Evolutionary conservation across 1,139 yeast species (phyloP).

Genomic region (Geotrichum carabidarum): DNA sequence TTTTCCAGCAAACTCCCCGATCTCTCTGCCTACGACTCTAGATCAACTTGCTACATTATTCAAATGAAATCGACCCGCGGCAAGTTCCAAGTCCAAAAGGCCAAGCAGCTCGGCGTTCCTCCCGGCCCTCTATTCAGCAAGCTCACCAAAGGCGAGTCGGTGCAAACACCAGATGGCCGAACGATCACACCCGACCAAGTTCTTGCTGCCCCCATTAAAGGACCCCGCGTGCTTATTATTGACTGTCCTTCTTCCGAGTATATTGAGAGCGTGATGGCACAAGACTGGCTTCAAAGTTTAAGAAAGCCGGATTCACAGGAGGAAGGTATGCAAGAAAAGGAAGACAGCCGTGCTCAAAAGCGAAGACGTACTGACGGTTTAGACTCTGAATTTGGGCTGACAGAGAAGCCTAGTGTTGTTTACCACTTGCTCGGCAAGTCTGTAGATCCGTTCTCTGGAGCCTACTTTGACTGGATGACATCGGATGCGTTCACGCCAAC

Average conservation of each 20-base stretch:
- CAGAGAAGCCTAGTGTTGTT: conserved; percentile 36
- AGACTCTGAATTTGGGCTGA: conserved; percentile 11
- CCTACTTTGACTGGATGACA: conserved; percentile 44
- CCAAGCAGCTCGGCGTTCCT: conserved; percentile 63
- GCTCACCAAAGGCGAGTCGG: conserved; percentile 56
- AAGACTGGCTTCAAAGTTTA: conserved; percentile 19
- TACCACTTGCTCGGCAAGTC: conserved; percentile 72
- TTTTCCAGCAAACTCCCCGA: background rate
- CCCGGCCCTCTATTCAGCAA: conserved; percentile 56
- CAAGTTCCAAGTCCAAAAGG: conserved; percentile 62
- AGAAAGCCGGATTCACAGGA: background rate
- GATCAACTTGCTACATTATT: conserved; percentile 55
- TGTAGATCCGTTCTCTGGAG: conserved; percentile 46
- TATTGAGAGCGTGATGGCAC: conserved; percentile 32
- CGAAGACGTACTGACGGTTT: conserved; percentile 9
- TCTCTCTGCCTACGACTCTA: conserved; percentile 9
- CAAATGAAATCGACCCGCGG: conserved; percentile 70
- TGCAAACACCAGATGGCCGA: conserved; percentile 56
- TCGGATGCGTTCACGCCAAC: conserved; percentile 42
- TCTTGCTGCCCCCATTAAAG: conserved; percentile 54
- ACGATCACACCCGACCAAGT: conserved; percentile 66
- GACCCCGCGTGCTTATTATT: conserved; percentile 58
- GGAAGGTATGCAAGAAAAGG: conserved; percentile 14
- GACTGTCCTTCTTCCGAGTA: conserved; percentile 65
- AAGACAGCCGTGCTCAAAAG: conserved; percentile 10